These are phyloP conservation scores for Endocladia muricata DNA, from an alignment of 31 red algal species.

Conservation along the genomic window DNA sequence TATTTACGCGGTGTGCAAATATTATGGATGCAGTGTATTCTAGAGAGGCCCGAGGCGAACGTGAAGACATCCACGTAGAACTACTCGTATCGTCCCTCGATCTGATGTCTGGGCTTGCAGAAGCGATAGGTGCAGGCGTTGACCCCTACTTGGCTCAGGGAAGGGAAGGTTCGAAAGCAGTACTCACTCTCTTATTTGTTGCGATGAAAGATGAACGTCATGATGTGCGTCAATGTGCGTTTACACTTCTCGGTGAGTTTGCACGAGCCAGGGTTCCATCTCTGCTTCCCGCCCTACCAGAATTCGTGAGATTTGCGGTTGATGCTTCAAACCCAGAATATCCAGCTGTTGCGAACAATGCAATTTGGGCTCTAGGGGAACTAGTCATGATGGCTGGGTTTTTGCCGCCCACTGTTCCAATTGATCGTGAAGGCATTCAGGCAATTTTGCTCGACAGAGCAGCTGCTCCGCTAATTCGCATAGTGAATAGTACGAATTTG, in stretches of 20 bases:
- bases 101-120: conserved; percentile 51
- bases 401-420: conserved; percentile 45
- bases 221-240: conserved; percentile 73
- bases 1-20: conserved; percentile 44
- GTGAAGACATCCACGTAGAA: conserved; percentile 34
- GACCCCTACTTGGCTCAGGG: conserved; percentile 41
- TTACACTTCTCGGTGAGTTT: conserved; percentile 69
- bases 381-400: conserved; percentile 71
- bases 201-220: conserved; percentile 56
- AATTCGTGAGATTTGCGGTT: conserved; percentile 28
- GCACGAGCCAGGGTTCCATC: conserved; percentile 49
- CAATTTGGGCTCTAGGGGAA: conserved; percentile 71
- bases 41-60: conserved; percentile 29
- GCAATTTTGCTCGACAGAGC: conserved; percentile 46
- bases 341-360: conserved; percentile 57
- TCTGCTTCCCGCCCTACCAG: conserved; percentile 44
- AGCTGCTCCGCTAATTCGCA: conserved; percentile 40
- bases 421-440: conserved; percentile 53
- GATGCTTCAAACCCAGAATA: conserved; percentile 48
- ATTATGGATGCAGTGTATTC: conserved; percentile 57
- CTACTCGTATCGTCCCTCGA: conserved; percentile 52
- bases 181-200: conserved; percentile 53
- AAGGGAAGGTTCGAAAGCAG: conserved; percentile 34
- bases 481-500: conserved; percentile 53
- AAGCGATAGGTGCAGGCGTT: conserved; percentile 51